These are phyloP conservation scores for Claviceps monticola DNA, from an alignment of 2,329 filamentous ascomycete species.

Conservation along the genomic window DNA sequence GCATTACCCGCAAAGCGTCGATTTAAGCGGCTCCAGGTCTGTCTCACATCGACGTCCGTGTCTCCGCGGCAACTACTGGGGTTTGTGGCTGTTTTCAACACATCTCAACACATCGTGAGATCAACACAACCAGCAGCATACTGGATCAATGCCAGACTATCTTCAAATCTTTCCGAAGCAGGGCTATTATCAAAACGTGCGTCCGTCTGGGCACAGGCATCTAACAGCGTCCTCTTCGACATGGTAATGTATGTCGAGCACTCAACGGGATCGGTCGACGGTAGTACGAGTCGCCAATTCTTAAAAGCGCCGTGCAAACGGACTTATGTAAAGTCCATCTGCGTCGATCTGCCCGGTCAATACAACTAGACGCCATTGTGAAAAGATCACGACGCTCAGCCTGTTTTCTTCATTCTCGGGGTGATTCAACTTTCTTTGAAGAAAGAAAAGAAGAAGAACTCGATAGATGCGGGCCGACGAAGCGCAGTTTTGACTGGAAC, in stretches of 20 bases:
- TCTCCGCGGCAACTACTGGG: no score
- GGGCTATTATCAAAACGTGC: no score
- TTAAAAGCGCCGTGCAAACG: slow-evolving; percentile 41
- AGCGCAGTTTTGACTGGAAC: neutral
- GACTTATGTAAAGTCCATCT: slow-evolving; percentile 10
- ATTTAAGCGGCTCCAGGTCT: no score
- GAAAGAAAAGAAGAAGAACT: slow-evolving; percentile 14
- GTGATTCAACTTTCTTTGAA: slow-evolving; percentile 44
- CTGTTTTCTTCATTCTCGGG: slow-evolving; percentile 40
- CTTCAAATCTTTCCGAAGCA: no score
- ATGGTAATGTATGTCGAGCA: slow-evolving; percentile 40
- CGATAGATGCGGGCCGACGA: neutral
- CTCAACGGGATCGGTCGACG: slow-evolving; percentile 51
- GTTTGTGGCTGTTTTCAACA: no score
- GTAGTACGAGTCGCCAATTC: slow-evolving; percentile 45
- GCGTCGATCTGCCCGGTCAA: slow-evolving; percentile 42
- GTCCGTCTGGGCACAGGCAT: no score
- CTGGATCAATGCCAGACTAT: no score
- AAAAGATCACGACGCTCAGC: slow-evolving; percentile 31
- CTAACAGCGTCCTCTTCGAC: neutral
- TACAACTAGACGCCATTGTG: slow-evolving; percentile 39
- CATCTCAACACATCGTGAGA: no score
- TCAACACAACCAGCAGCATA: no score
- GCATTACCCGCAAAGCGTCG: no score
- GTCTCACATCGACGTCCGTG: no score